Evolutionary conservation across 2,329 filamentous ascomycete species (phyloP).

Genomic region (Triangularia setosa): DNA sequence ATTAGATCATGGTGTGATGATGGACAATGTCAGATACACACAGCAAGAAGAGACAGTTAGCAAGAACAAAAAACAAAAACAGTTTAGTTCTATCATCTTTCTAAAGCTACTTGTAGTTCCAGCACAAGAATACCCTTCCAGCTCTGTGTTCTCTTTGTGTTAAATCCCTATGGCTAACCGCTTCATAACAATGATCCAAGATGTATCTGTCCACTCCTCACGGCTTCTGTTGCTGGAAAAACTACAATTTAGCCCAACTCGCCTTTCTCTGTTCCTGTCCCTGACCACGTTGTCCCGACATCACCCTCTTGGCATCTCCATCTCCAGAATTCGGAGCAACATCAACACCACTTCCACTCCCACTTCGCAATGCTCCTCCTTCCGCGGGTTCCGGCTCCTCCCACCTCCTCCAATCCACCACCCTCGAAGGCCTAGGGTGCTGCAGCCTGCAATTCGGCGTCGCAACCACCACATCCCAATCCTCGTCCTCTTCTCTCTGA

Average conservation of each 20-base stretch:
- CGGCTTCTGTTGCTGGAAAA: background rate
- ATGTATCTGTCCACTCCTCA: background rate
- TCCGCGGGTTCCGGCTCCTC: background rate
- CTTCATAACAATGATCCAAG: background rate
- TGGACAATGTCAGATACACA: no score
- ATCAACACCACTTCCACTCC: background rate
- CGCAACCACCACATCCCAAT: conserved; percentile 20
- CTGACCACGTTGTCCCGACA: background rate
- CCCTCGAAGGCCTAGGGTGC: conserved; percentile 30
- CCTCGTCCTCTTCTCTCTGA: background rate
- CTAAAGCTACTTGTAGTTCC: background rate
- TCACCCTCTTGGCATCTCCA: background rate
- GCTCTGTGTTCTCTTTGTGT: background rate
- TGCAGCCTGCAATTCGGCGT: conserved; percentile 25
- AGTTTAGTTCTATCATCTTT: no score
- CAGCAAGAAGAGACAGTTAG: no score
- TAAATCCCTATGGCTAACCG: background rate
- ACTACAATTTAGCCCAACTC: background rate
- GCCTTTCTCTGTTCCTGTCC: background rate
- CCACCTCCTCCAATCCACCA: conserved; percentile 26
- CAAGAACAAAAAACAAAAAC: no score
- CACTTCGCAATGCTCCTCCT: no score
- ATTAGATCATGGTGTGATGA: background rate
- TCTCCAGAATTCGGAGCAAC: background rate
- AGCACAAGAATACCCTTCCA: background rate